Evolutionary conservation across 2,329 filamentous ascomycete genomes (phyloP).

Genomic region (Grosmannia serpens): DNA sequence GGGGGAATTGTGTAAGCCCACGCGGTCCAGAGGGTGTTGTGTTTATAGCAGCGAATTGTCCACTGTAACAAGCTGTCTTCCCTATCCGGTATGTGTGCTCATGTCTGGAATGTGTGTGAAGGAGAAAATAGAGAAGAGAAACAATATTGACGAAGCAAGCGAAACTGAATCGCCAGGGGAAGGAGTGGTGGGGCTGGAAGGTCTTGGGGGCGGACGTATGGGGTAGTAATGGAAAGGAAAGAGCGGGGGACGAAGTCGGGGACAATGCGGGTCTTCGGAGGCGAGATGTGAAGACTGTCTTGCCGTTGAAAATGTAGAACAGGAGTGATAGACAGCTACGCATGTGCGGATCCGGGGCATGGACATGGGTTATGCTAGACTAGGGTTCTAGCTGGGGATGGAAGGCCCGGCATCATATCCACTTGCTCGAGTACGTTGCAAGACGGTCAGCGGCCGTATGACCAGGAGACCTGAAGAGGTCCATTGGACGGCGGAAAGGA

Average conservation of each 20-base stretch:
- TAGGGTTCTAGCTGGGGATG: no score
- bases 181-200: neutral
- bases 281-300: neutral
- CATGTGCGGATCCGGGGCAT: neutral
- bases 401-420: no score
- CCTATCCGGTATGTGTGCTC: neutral
- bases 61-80: no score
- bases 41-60: no score
- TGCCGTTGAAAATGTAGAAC: neutral
- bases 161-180: neutral
- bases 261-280: neutral
- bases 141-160: neutral
- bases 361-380: neutral
- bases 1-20: no score
- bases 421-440: no score
- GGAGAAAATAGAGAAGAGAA: neutral
- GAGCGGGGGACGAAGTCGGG: neutral
- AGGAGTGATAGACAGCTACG: neutral
- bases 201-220: neutral
- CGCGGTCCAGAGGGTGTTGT: no score
- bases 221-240: neutral
- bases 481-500: neutral
- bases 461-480: neutral
- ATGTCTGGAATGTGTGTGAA: neutral
- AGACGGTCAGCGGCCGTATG: no score